A percentile compares a stretch with the other conserved stretches of the same genome.
phyloP scores from a whole-genome alignment of 257 asterid species.

The Solanum raphanifolium region DNA sequence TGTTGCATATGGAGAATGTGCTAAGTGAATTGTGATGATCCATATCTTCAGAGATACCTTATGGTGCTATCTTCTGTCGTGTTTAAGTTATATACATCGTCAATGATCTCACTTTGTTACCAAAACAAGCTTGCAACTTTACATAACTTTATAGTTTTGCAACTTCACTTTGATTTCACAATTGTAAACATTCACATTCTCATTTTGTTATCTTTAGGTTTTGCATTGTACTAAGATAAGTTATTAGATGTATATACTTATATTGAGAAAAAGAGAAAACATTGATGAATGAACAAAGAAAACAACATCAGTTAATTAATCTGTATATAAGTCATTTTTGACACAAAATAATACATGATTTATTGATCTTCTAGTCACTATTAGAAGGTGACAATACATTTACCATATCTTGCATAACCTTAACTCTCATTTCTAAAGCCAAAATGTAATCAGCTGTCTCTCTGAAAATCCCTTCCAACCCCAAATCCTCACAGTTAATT shows the following conservation, averaged over 20 bases:
- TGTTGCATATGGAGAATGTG: background rate
- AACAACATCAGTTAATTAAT: background rate
- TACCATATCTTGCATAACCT: slow-evolving; percentile 49
- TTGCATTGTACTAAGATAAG: background rate
- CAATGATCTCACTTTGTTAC: background rate
- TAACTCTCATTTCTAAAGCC: slow-evolving; percentile 42
- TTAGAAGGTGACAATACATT: slow-evolving; percentile 14
- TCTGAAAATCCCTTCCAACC: slow-evolving; percentile 32
- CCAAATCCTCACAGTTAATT: slow-evolving; percentile 22
- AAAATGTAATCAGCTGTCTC: slow-evolving; percentile 59
- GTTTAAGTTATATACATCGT: background rate
- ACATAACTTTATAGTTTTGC: background rate
- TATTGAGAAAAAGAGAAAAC: background rate
- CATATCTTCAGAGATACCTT: too few species aligned
- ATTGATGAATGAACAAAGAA: background rate
- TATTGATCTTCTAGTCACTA: background rate
- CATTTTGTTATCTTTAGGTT: background rate
- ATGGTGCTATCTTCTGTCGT: background rate
- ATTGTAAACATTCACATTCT: background rate
- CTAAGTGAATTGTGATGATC: background rate
- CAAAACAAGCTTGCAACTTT: background rate
- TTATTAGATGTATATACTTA: too few species aligned
- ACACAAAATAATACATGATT: background rate
- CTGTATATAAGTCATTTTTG: background rate
- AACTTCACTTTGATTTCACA: background rate